A percentile compares a stretch with the other conserved stretches of the same genome.
phyloP scores from a whole-genome alignment of 306 rosid species.

The Adenanthera pavonina region DNA sequence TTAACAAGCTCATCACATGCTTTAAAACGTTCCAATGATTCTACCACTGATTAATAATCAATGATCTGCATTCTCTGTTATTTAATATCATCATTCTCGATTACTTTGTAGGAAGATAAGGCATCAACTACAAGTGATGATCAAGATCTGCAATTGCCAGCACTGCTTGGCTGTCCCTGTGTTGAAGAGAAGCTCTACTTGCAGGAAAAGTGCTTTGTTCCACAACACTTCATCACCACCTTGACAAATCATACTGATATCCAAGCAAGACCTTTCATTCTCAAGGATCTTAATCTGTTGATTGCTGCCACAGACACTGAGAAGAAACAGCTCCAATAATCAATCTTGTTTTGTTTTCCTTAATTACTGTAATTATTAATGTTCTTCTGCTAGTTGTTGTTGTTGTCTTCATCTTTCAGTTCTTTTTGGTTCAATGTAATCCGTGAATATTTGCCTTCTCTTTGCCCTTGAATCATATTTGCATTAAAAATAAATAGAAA shows the following conservation, averaged over 20 bases:
- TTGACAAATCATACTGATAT: conserved; percentile 43
- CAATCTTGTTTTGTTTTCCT: background rate
- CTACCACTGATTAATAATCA: background rate
- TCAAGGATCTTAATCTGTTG: conserved; percentile 45
- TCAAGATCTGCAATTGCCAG: conserved; percentile 45
- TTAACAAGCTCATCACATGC: too few relatives aligned
- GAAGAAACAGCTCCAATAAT: background rate
- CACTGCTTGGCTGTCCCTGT: conserved; percentile 48
- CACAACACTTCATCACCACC: conserved; percentile 48
- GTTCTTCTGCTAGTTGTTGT: background rate
- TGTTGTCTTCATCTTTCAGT: background rate
- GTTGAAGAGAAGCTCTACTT: conserved; percentile 75
- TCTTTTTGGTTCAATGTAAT: background rate
- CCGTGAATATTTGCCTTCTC: background rate
- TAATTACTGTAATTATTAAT: background rate
- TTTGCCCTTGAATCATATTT: background rate
- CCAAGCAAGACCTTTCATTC: conserved; percentile 49
- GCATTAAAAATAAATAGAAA: background rate
- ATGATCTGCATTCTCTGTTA: background rate
- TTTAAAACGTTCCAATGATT: too few relatives aligned
- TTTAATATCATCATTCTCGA: background rate
- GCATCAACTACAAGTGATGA: conserved; percentile 35
- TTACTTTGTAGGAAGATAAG: conserved; percentile 38
- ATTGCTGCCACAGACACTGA: background rate
- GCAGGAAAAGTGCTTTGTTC: conserved; percentile 72